Evolutionary conservation across 208 protist species (phyloP).

Genomic region (Sergeia podlipaevii): DNA sequence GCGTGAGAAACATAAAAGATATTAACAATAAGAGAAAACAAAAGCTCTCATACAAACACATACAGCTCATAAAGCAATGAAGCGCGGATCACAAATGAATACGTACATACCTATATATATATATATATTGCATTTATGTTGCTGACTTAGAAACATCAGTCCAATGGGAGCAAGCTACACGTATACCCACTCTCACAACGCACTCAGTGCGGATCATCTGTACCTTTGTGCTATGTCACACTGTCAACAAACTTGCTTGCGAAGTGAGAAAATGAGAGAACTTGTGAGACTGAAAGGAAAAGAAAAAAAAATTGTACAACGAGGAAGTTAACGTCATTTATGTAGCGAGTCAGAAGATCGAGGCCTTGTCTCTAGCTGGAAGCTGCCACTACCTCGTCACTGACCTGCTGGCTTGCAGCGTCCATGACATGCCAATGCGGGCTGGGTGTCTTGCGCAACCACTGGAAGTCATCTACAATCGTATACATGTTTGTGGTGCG

Average conservation of each 20-base stretch:
- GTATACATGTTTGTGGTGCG: constrained; percentile 32
- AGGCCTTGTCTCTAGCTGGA: not conserved
- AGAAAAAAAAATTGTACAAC: not conserved
- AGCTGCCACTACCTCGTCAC: constrained; percentile 11
- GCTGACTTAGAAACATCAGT: no score
- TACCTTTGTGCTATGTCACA: no score
- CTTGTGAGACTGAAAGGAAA: not conserved
- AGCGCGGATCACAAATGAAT: constrained; percentile 1
- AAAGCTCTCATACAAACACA: not conserved
- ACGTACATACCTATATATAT: constrained; percentile 8
- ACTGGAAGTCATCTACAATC: constrained; percentile 87
- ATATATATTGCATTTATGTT: no score
- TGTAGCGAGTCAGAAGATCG: not conserved
- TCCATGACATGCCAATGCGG: constrained; percentile 74
- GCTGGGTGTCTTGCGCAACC: constrained; percentile 72
- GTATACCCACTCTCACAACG: no score
- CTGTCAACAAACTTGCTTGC: no score
- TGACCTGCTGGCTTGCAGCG: constrained; percentile 23
- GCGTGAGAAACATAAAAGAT: constrained; percentile 8
- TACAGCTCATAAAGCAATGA: constrained; percentile 1
- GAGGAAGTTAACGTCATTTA: not conserved
- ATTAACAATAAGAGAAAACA: constrained; percentile 1
- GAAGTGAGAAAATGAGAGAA: constrained; percentile 11
- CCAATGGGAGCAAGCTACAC: no score
- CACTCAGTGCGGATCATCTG: no score